Percentiles rank a stretch among this genome's conserved stretches.
Evolutionary conservation across 2,329 filamentous ascomycete genomes (phyloP).

Genomic region (Pseudogymnoascus verrucosus): DNA sequence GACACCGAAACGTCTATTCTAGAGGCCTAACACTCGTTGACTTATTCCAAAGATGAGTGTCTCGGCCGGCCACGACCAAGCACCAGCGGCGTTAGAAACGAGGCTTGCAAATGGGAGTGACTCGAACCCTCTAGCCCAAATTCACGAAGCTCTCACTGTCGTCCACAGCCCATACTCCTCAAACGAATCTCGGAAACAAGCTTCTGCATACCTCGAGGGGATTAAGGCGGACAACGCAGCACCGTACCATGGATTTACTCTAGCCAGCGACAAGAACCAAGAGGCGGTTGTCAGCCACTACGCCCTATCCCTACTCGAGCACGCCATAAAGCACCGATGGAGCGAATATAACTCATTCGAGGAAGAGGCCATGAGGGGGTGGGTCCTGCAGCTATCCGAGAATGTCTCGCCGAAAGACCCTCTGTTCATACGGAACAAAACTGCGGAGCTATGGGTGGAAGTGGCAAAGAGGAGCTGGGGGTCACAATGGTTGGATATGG

Average conservation of each 20-base stretch:
- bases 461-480: conserved; percentile 89
- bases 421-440: conserved; percentile 82
- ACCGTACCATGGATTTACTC: conserved; percentile 73
- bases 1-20: neutral
- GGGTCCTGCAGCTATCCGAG: conserved; percentile 72
- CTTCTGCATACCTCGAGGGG: conserved; percentile 76
- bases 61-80: conserved; percentile 8
- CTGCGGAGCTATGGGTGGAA: conserved; percentile 90
- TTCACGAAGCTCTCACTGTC: conserved; percentile 77
- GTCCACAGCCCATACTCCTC: conserved; percentile 76
- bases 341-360: conserved; percentile 63
- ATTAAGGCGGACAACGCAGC: conserved; percentile 74
- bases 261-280: conserved; percentile 69
- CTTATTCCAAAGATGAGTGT: conserved; percentile 1
- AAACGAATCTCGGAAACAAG: conserved; percentile 74
- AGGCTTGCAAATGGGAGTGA: conserved; percentile 32
- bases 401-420: conserved; percentile 65
- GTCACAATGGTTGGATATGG: conserved; percentile 93
- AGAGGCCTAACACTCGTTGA: conserved; percentile 8
- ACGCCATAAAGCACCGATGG: conserved; percentile 81
- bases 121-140: conserved; percentile 50
- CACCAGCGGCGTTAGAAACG: conserved; percentile 7
- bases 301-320: conserved; percentile 83
- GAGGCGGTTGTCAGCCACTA: conserved; percentile 84
- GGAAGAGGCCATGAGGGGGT: conserved; percentile 59